Conservation (phyloP, 2,329 filamentous ascomycete species). For the Sporothrix brasiliensis region DNA sequence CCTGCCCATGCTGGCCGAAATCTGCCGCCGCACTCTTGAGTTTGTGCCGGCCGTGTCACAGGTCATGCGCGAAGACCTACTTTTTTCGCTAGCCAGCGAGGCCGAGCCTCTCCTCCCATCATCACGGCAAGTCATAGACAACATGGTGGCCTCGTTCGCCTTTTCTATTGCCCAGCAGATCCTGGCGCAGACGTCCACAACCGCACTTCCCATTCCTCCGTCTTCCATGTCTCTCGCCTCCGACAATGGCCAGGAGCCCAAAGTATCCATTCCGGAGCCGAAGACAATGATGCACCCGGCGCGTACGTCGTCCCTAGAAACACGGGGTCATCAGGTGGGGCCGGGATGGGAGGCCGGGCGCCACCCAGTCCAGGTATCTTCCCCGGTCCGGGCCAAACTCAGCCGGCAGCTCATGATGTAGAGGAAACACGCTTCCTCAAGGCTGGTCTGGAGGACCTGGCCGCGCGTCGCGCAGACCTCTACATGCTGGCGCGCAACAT, state of each 20-base stretch:
- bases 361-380: constrained; percentile 57
- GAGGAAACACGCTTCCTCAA: constrained; percentile 57
- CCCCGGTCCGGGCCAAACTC: constrained; percentile 51
- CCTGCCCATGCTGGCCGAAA: constrained; percentile 77
- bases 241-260: constrained; percentile 58
- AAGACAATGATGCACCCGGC: constrained; percentile 73
- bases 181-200: constrained; percentile 72
- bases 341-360: constrained; percentile 37
- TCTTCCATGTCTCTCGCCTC: constrained; percentile 52
- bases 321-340: constrained; percentile 44
- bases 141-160: constrained; percentile 75
- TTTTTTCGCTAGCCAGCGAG: constrained; percentile 56
- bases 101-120: constrained; percentile 39
- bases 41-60: constrained; percentile 82
- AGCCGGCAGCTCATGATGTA: constrained; percentile 43
- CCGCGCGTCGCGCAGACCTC: constrained; percentile 79
- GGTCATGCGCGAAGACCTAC: constrained; percentile 77
- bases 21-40: constrained; percentile 78
- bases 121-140: constrained; percentile 64
- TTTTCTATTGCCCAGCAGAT: constrained; percentile 77
- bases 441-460: constrained; percentile 75
- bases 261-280: constrained; percentile 65
- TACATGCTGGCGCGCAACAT: constrained; percentile 78
- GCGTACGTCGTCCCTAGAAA: constrained; percentile 62
- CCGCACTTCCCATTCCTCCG: constrained; percentile 66